These are phyloP conservation scores for Alnus rubra DNA, from an alignment of 306 rosid genomes.

Conservation along the genomic window DNA sequence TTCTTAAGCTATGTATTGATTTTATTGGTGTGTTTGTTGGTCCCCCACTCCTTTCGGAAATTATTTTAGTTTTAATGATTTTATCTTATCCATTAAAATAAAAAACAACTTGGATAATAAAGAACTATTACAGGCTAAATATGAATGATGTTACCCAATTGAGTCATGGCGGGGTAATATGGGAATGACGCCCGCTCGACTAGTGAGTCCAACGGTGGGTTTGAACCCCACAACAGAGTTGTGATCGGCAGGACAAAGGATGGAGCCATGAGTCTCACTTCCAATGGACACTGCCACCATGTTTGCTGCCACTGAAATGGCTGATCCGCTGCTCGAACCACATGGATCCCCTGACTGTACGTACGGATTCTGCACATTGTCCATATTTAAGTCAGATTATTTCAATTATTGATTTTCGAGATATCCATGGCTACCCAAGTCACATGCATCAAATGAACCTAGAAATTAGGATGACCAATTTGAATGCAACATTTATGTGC, in stretches of 20 bases:
- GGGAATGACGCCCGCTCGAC: conserved; percentile 65
- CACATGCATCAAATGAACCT: no score
- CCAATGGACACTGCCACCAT: conserved; percentile 64
- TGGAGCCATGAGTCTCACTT: conserved; percentile 63
- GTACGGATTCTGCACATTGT: conserved; percentile 60
- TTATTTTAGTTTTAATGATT: no score
- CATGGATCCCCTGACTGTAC: conserved; percentile 44
- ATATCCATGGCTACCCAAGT: no score
- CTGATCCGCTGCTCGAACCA: conserved; percentile 67
- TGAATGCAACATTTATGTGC: no score
- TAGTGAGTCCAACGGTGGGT: conserved; percentile 72
- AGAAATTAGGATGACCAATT: no score
- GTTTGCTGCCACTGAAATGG: conserved; percentile 67
- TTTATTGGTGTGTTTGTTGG: no score
- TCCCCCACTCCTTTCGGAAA: no score
- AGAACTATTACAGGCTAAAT: no score
- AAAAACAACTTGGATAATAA: no score
- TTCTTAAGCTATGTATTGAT: no score
- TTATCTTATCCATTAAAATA: no score
- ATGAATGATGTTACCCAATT: conserved; percentile 41
- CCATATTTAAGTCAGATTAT: not conserved
- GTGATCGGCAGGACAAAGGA: conserved; percentile 60
- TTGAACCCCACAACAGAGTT: conserved; percentile 73
- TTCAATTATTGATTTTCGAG: no score
- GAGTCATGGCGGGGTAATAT: conserved; percentile 61